Evolutionary conservation across 495 filamentous ascomycete species (phyloP).

Genomic region (Penicillium ochrochloron): DNA sequence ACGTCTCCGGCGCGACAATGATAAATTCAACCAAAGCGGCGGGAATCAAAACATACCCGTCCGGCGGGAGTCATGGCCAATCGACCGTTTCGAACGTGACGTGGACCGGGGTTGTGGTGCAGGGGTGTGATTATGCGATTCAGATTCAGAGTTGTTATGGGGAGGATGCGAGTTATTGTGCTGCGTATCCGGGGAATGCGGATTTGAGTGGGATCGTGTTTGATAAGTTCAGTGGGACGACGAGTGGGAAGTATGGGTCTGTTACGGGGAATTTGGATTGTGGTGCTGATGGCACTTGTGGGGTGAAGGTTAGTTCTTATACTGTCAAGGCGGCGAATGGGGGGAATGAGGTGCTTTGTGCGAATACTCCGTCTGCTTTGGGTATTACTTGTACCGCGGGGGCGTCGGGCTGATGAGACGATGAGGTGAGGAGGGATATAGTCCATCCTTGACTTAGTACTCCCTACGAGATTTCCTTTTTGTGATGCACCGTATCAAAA

Average conservation of each 20-base stretch:
- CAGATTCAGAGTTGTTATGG: constrained; percentile 55
- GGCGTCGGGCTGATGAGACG: constrained; percentile 35
- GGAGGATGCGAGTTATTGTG: constrained; percentile 46
- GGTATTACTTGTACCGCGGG: constrained; percentile 46
- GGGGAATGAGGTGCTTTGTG: too few species aligned
- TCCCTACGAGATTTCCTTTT: not conserved
- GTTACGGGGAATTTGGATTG: constrained; percentile 47
- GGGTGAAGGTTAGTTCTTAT: constrained; percentile 37
- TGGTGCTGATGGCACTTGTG: constrained; percentile 44
- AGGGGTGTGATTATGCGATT: constrained; percentile 50
- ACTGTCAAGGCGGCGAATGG: constrained; percentile 25
- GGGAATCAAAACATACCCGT: constrained; percentile 51
- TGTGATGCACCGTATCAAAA: not conserved
- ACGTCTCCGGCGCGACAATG: constrained; percentile 45
- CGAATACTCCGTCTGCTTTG: constrained; percentile 39
- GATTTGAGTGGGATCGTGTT: constrained; percentile 41
- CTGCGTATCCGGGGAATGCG: constrained; percentile 39
- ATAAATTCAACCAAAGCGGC: constrained; percentile 48
- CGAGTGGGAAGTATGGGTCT: constrained; percentile 44
- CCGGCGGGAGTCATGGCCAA: constrained; percentile 37
- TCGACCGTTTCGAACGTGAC: constrained; percentile 51
- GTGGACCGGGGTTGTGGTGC: constrained; percentile 40
- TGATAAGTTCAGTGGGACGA: constrained; percentile 44
- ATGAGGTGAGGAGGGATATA: not conserved
- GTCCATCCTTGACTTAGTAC: not conserved